Base-by-base conservation (phyloP, 495 filamentous ascomycete genomes). In the Xylaria telfairii region DNA sequence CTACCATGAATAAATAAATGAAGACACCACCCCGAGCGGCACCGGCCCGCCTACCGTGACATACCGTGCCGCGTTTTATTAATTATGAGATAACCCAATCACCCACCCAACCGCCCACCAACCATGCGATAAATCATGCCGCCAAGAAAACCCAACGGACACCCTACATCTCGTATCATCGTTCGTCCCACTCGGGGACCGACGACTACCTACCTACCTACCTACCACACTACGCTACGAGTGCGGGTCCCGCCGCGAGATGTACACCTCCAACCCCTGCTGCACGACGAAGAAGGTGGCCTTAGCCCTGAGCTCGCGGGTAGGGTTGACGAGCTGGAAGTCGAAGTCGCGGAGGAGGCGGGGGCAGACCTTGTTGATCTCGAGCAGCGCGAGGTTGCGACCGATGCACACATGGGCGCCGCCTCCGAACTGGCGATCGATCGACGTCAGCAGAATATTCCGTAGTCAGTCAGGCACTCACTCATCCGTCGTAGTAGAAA, bases 301-400 rank as follows among this genome's bases (percentile, higher is more conserved):
- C 71, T 87, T 83, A 30, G 81, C 82, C 73, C 77, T 81, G 73
- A 86, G 80, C 49, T 79, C 78, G 66, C 73, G 74, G 17, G 76
- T 79, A 0, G 85, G 84, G 69, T 86, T 74, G 57, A 78, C 83
- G 60, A 88, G 75, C 77, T 83, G 75, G 67, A 89, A 85, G 65
- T 85, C 76, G 71, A 84, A 89, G 69, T 86, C 82, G 24, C 83
- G 78, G 68, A 87, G 71, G 19, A 87, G 76, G 46, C 81, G 76
- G 10, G 86, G 84, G 15, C 88, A 73, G 30, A 88, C 83, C 79
- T 88, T 89, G 71, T 85, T 87, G 67, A 89, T 85, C 78, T 89
- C 86, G 28, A 89, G 74, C n/a, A 86, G 76, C 6, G 82, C 85
- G 8, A 89, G 74, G 73, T 88, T 87, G 42, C 85, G 81, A 8